Evolutionary conservation across 1,139 yeast genomes (phyloP).

Genomic region (Yamadazyma siamensis): DNA sequence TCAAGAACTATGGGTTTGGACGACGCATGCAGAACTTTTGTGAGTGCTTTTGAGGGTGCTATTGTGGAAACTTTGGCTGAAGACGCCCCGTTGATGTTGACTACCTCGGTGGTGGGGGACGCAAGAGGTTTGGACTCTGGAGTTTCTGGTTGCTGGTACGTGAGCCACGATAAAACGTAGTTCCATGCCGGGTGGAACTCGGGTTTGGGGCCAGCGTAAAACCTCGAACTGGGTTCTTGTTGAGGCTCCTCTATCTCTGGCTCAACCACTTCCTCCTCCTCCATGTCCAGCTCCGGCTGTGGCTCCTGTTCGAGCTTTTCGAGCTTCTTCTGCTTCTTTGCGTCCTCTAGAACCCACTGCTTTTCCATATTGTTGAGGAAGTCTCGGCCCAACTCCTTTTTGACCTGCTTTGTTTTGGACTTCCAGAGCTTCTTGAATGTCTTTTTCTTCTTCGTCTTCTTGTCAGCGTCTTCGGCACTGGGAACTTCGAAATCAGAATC

Average conservation of each 20-base stretch:
- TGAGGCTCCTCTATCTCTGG: conserved; percentile 11
- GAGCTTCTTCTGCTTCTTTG: conserved; percentile 12
- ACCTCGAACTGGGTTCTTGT: conserved; percentile 3
- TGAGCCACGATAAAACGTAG: conserved; percentile 35
- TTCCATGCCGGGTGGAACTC: conserved; percentile 39
- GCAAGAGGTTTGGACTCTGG: neutral
- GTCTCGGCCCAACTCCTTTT: conserved; percentile 31
- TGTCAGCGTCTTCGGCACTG: conserved; percentile 9
- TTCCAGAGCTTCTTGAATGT: conserved; percentile 25
- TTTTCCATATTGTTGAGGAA: conserved; percentile 25
- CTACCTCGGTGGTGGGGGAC: neutral
- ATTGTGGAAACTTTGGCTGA: neutral
- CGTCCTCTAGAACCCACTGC: conserved; percentile 19
- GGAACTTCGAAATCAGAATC: conserved; percentile 17
- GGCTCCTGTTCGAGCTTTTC: conserved; percentile 7
- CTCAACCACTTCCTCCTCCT: conserved; percentile 4
- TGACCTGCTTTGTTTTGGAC: conserved; percentile 23
- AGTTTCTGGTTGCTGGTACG: conserved; percentile 19
- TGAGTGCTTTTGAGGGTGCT: neutral
- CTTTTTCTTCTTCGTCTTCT: conserved; percentile 20
- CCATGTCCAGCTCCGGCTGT: conserved; percentile 1
- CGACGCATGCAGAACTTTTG: neutral
- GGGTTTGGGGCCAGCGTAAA: conserved; percentile 23
- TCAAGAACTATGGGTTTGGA: neutral
- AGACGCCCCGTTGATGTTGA: neutral